Conservation (phyloP, 2,329 filamentous ascomycete genomes). For the Cytospora mali region DNA sequence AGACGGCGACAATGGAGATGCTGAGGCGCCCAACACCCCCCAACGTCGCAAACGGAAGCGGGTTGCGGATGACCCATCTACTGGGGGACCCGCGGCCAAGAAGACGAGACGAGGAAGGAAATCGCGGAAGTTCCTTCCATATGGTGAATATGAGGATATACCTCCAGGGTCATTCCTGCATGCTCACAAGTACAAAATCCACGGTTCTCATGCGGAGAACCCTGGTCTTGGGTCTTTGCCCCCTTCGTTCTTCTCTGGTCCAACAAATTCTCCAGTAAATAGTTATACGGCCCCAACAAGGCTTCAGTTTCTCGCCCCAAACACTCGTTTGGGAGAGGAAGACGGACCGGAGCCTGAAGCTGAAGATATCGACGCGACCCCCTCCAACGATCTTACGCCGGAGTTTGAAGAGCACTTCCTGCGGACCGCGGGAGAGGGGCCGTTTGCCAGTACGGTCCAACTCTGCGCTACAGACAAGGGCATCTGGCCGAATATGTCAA, state of each 20-base stretch:
- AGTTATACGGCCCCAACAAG: slow-evolving; percentile 24
- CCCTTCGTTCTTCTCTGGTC: slow-evolving; percentile 31
- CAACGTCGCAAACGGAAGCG: slow-evolving; percentile 16
- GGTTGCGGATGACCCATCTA: slow-evolving; percentile 1
- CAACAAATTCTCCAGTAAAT: slow-evolving; percentile 1
- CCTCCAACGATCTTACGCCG: slow-evolving; percentile 9
- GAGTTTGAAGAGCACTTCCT: slow-evolving; percentile 6
- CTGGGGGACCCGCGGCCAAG: not conserved
- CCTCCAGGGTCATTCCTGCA: slow-evolving; percentile 5
- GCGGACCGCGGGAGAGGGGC: not conserved
- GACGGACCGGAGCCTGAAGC: slow-evolving; percentile 20
- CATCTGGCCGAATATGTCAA: slow-evolving; percentile 19
- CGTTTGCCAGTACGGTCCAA: slow-evolving; percentile 5
- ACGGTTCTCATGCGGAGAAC: slow-evolving; percentile 14
- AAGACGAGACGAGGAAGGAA: slow-evolving; percentile 21
- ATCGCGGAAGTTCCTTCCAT: not conserved
- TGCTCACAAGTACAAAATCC: slow-evolving; percentile 21
- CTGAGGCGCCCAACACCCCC: not conserved
- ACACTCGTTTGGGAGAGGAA: slow-evolving; percentile 43
- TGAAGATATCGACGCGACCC: slow-evolving; percentile 22
- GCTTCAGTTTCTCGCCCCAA: slow-evolving; percentile 46
- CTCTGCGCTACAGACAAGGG: slow-evolving; percentile 16
- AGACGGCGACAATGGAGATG: slow-evolving; percentile 11
- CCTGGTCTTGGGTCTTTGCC: slow-evolving; percentile 33
- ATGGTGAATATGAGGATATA: slow-evolving; percentile 8